Evolutionary conservation across 139 green algal species (phyloP), one percentile per base, ranked within the genome.

Genomic region (Tetraselmis striata): DNA sequence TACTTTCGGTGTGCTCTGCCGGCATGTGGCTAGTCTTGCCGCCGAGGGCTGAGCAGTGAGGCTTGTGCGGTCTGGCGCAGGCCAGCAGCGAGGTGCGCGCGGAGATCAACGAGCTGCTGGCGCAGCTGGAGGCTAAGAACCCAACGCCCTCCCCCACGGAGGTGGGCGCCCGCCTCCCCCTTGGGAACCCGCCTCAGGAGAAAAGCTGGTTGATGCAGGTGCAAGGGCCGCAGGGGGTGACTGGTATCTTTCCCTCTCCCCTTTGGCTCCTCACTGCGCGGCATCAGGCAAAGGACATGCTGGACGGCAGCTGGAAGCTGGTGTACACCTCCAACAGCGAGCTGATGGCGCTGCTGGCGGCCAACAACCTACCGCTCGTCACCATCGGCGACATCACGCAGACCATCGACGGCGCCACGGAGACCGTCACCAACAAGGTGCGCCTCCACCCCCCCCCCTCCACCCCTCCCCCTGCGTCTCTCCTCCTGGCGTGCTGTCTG

Each of bases 91-190:
- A 98, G 79, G 83, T 93, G 27, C 81, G 91, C 0, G 84, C 85
- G 30, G 94, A 98, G 81, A 94, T 98, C 81, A 94, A 91, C 79
- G 95, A 98, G 90, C 87, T 99, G 29, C 94, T 98, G 76, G 89
- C 89, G 2, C 95, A 98, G 86, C 89, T 98, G 77, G 95, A 98
- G 88, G 95, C 95, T 23, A 84, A 84, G 59, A 98, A 96, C 87
- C 95, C 95, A 27, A 96, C 85, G 1, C 89, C 92, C 0, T 89
- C 88, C 26, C 89, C 92, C 25, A 94, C 90, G 77, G 91, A 96
- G 32, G 86, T 90, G 23, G 26, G 84, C 29, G 28, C 28, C 0
- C 28, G 31, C 59, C 2, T 32, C 31, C 78, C 29, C 31, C 30
- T 67, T 24, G 2, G 2, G 25, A 75, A 2, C 28, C 77, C 30